Conservation (phyloP, 495 filamentous ascomycete genomes). For the Penicillium longicatenatum region DNA sequence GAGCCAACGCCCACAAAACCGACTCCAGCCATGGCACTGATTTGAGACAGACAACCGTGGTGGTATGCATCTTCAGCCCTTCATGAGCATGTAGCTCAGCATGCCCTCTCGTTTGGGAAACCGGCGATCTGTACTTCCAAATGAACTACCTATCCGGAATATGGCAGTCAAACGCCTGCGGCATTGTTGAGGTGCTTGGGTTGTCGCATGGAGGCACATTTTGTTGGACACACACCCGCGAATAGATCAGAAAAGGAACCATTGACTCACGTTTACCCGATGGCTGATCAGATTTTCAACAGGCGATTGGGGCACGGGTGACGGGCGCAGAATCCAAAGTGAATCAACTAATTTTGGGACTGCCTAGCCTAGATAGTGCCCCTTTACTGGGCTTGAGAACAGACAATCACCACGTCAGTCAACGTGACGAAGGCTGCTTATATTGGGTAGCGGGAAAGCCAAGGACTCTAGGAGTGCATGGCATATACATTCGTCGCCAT, state of each 20-base stretch:
- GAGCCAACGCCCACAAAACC: slow-evolving; percentile 3
- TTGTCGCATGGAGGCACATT: background rate
- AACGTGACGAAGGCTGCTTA: background rate
- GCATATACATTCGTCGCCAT: background rate
- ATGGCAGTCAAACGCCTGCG: background rate
- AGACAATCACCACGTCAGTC: slow-evolving; percentile 2
- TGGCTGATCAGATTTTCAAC: background rate
- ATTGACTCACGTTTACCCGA: slow-evolving; percentile 1
- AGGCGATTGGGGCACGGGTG: background rate
- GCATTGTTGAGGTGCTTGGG: background rate
- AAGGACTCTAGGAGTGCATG: background rate
- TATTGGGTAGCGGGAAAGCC: slow-evolving; percentile 1
- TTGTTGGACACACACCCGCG: background rate
- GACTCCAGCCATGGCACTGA: background rate
- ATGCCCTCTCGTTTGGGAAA: slow-evolving; percentile 1
- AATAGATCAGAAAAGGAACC: background rate
- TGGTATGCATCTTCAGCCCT: background rate
- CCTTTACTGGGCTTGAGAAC: background rate
- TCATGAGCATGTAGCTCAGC: background rate
- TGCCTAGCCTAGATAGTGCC: background rate
- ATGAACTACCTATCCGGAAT: background rate
- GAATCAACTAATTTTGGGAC: slow-evolving; percentile 1
- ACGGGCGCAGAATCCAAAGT: slow-evolving; percentile 1
- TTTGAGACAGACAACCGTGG: background rate
- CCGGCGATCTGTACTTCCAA: background rate